A percentile compares a stretch with the other conserved stretches of the same genome.
phyloP scores from a whole-genome alignment of 768 basidiomycete genomes.

The Hericium rajendrae region DNA sequence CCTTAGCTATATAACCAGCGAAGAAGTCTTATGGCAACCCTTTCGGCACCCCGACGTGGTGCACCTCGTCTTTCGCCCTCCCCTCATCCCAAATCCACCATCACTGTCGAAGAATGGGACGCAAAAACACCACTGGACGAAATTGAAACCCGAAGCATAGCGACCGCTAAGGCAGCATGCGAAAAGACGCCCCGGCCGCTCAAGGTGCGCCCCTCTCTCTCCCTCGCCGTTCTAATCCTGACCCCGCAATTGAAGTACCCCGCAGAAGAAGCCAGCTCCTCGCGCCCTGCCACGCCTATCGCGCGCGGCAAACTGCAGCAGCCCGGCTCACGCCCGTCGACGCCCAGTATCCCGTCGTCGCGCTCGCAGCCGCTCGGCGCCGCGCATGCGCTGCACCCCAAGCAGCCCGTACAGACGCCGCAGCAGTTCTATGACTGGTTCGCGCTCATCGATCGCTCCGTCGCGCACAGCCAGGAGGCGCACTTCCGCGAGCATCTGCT shows the following conservation, averaged over 20 bases:
- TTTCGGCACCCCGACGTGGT: too few relatives aligned
- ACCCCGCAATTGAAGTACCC: constrained; percentile 27
- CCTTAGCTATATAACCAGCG: too few relatives aligned
- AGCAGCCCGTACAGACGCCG: constrained; percentile 74
- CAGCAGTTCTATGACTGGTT: constrained; percentile 99
- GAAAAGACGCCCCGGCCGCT: constrained; percentile 54
- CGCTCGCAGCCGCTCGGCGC: constrained; percentile 3
- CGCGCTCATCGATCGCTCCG: constrained; percentile 76
- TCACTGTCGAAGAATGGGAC: constrained; percentile 90
- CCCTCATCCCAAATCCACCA: constrained; percentile 31
- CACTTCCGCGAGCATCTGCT: constrained; percentile 83
- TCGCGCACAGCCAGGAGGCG: constrained; percentile 89
- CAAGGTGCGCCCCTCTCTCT: constrained; percentile 43
- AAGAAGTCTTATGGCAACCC: too few relatives aligned
- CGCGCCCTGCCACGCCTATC: constrained; percentile 40
- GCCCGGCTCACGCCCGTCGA: constrained; percentile 20
- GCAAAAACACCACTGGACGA: constrained; percentile 68
- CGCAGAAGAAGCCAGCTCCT: constrained; percentile 24
- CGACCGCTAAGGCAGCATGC: constrained; percentile 48
- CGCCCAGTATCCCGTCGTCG: constrained; percentile 11
- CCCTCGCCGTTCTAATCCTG: neutral
- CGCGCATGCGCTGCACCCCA: constrained; percentile 58
- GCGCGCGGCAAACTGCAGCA: constrained; percentile 12
- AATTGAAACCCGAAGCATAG: constrained; percentile 55
- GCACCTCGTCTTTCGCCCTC: constrained; percentile 8